A percentile compares a stretch with the other conserved stretches of the same genome.
phyloP scores from a whole-genome alignment of 352 stramenopile species.

The Globisporangium iwayamae region DNA sequence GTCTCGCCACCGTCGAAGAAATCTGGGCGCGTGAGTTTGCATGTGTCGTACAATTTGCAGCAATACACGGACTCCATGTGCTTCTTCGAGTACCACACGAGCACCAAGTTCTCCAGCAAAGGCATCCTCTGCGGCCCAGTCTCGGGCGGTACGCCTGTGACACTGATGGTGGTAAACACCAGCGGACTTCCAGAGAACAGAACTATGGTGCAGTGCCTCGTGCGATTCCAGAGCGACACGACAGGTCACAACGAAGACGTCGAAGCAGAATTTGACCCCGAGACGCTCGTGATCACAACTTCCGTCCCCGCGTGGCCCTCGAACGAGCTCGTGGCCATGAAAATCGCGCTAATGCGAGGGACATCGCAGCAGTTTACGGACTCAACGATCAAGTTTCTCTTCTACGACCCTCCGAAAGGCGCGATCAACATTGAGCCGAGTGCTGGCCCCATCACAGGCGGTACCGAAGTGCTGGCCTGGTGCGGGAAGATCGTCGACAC shows the following conservation, averaged over 20 bases:
- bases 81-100: constrained; percentile 66
- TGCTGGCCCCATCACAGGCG: constrained; percentile 48
- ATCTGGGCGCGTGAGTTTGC: constrained; percentile 35
- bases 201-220: constrained; percentile 30
- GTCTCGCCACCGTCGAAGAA: constrained; percentile 30
- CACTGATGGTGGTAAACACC: constrained; percentile 34
- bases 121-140: constrained; percentile 54
- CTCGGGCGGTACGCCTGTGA: constrained; percentile 48
- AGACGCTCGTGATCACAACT: constrained; percentile 30
- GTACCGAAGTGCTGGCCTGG: constrained; percentile 46
- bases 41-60: constrained; percentile 72
- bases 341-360: constrained; percentile 26
- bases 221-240: constrained; percentile 52
- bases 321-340: constrained; percentile 50
- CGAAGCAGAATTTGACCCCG: constrained; percentile 35
- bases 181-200: constrained; percentile 40
- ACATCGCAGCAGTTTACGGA: constrained; percentile 33
- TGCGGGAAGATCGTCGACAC: constrained; percentile 70
- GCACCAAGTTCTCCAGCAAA: constrained; percentile 35
- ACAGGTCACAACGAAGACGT: constrained; percentile 23
- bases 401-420: constrained; percentile 67
- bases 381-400: constrained; percentile 56
- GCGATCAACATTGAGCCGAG: constrained; percentile 56
- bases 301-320: constrained; percentile 46
- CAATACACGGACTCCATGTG: constrained; percentile 64